phyloP scores from a whole-genome alignment of 1,139 yeast genomes.

The Kluyveromyces sp. region DNA sequence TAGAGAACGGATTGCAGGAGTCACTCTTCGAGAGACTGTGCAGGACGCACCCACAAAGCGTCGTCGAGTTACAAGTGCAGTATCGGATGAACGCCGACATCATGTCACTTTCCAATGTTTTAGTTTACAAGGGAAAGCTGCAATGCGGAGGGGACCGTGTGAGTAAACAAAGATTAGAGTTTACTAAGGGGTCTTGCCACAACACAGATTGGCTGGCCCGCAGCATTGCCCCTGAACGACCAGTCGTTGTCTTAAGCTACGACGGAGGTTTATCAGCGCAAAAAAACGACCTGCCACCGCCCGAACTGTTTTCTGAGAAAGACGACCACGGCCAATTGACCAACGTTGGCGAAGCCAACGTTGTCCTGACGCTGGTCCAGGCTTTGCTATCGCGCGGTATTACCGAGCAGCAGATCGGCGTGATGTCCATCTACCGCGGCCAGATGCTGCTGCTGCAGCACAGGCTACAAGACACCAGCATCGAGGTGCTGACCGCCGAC shows the following conservation, averaged over 20 bases:
- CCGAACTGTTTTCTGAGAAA: slow-evolving; percentile 37
- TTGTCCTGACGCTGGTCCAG: slow-evolving; percentile 57
- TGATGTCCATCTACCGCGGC: slow-evolving; percentile 82
- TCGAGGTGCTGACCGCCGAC: slow-evolving; percentile 89
- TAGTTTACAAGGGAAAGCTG: slow-evolving; percentile 68
- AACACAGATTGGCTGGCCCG: slow-evolving; percentile 39
- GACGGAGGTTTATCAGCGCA: slow-evolving; percentile 36
- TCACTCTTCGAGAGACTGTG: slow-evolving; percentile 72
- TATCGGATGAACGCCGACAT: slow-evolving; percentile 91
- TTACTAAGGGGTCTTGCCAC: slow-evolving; percentile 36
- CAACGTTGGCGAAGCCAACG: slow-evolving; percentile 62
- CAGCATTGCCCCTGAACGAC: slow-evolving; percentile 42
- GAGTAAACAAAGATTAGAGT: slow-evolving; percentile 45
- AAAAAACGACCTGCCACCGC: too few relatives aligned
- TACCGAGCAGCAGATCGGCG: slow-evolving; percentile 52
- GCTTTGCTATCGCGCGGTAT: slow-evolving; percentile 59
- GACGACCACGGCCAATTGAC: slow-evolving; percentile 58
- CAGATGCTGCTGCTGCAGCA: slow-evolving; percentile 57
- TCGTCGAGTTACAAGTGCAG: slow-evolving; percentile 70
- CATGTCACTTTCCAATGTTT: slow-evolving; percentile 71
- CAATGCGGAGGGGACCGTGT: slow-evolving; percentile 67
- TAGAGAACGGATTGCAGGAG: slow-evolving; percentile 57
- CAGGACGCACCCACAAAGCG: slow-evolving; percentile 62
- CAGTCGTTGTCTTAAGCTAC: slow-evolving; percentile 73
- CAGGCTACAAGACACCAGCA: slow-evolving; percentile 32